Evolutionary conservation across 768 basidiomycete genomes (phyloP), one percentile per base, ranked within the genome.

Genomic region (Asterophora parasitica): DNA sequence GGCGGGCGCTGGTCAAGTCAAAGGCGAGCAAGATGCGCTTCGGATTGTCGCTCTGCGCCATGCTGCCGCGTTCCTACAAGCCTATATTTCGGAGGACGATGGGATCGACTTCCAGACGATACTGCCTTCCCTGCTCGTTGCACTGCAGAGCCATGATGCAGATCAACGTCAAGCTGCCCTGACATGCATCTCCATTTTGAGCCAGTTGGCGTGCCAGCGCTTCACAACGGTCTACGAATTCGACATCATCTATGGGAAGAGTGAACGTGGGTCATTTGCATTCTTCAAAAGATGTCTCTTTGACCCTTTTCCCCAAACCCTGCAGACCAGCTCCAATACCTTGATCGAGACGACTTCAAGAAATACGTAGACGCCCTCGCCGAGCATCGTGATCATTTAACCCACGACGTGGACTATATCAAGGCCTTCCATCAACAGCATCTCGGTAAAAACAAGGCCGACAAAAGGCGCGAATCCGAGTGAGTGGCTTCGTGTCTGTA

Each of bases 81-180:
- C 93, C 0, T 83, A 91, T 63, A 60, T 74, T 1, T 58, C 70
- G 2, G 68, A 76, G 38, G 66, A 73, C 34, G 71, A 74, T 31
- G 69, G 74, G 11, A 63, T 84, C 4, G 92, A 95, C 63, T 90
- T 94, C 65, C 87, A 93, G 63, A 83, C 81, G 0, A 74, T 93
- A 5, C 58, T 92, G 9, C 88, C 90, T 1, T 72, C 82, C 2
- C 61, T 92, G 8, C 67, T 92, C 1, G 75, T 85, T 16, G 74
- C 81, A 8, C 57, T 92, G 10, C 75, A 80, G 44, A 74, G 71
- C 49, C 19, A 62, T 1, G 70, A 75, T 36, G 49, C 53, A 4
- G 60, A 63, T 5, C 65, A 74, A n/a, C 74, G 83, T 16, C 62
- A 67, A 37, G 76, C 72, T 11, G 79, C 83, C 13, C 57, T 81